These are phyloP conservation scores for Pholiota molesta DNA, from an alignment of 768 basidiomycete genomes.

Conservation along the genomic window DNA sequence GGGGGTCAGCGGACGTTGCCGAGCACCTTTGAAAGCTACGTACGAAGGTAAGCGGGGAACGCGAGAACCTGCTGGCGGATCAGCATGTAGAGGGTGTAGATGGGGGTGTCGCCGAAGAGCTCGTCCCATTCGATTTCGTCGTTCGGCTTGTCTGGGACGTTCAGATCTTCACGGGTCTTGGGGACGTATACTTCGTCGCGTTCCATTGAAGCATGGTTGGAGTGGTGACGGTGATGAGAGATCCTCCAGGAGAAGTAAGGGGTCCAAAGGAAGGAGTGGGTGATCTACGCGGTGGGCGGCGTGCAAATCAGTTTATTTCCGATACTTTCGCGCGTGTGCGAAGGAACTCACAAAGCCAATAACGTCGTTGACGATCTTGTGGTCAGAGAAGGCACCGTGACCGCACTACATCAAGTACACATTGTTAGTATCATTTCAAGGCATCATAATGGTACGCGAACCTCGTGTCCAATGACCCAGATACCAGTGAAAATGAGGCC, in stretches of 20 bases:
- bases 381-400: conserved; percentile 57
- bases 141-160: conserved; percentile 43
- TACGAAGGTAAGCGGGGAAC: conserved; percentile 64
- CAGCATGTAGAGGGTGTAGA: conserved; percentile 59
- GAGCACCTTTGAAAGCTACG: conserved; percentile 23
- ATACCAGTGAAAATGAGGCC: conserved; percentile 60
- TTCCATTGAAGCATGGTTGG: conserved; percentile 55
- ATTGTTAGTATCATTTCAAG: not conserved
- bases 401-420: conserved; percentile 43
- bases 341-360: conserved; percentile 49
- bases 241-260: conserved; percentile 60
- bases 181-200: conserved; percentile 64
- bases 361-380: conserved; percentile 49
- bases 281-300: conserved; percentile 30
- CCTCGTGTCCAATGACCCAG: conserved; percentile 65
- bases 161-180: conserved; percentile 58
- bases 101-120: conserved; percentile 59
- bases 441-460: conserved; percentile 19
- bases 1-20: conserved; percentile 10
- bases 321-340: conserved; percentile 8
- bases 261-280: conserved; percentile 52
- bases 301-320: conserved; percentile 7
- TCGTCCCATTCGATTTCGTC: conserved; percentile 53
- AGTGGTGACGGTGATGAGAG: conserved; percentile 56
- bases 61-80: conserved; percentile 60